phyloP scores from a whole-genome alignment of 768 basidiomycete species.

The Pholiota conissans region DNA sequence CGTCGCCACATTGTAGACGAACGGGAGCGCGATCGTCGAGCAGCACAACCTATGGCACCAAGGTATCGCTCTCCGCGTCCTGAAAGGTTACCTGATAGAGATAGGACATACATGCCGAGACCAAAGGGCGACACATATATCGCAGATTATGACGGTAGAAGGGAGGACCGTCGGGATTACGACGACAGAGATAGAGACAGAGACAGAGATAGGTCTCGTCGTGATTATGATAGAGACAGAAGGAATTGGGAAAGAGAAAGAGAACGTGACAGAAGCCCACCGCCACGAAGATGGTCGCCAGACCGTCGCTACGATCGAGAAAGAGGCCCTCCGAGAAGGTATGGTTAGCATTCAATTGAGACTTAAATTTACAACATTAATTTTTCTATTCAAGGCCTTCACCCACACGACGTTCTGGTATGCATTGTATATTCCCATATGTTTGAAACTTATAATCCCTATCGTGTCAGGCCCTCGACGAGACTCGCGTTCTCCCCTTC shows the following conservation, averaged over 20 bases:
- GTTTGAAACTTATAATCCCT: neutral
- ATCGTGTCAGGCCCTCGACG: slow-evolving; percentile 12
- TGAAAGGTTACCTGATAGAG: slow-evolving; percentile 15
- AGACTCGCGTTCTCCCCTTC: slow-evolving; percentile 27
- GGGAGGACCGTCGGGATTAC: slow-evolving; percentile 26
- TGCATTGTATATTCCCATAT: neutral
- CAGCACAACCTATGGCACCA: slow-evolving; percentile 25
- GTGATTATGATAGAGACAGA: slow-evolving; percentile 17
- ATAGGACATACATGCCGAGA: slow-evolving; percentile 20
- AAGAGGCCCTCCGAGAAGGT: slow-evolving; percentile 25
- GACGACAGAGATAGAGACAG: slow-evolving; percentile 27
- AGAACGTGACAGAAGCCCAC: slow-evolving; percentile 21
- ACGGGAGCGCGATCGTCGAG: slow-evolving; percentile 26
- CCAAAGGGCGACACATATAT: slow-evolving; percentile 32
- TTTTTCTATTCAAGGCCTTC: slow-evolving; percentile 10
- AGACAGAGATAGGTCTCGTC: slow-evolving; percentile 16
- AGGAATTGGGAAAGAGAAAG: slow-evolving; percentile 9
- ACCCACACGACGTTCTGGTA: slow-evolving; percentile 12
- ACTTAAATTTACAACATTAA: neutral
- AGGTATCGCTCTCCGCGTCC: slow-evolving; percentile 14
- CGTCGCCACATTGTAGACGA: slow-evolving; percentile 22
- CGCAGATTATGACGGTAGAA: slow-evolving; percentile 24
- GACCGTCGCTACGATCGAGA: slow-evolving; percentile 22
- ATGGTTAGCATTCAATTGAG: neutral
- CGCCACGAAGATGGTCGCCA: slow-evolving; percentile 20